These are phyloP conservation scores for Silene vulgaris DNA, from an alignment of 179 eudicot species.

Conservation along the genomic window DNA sequence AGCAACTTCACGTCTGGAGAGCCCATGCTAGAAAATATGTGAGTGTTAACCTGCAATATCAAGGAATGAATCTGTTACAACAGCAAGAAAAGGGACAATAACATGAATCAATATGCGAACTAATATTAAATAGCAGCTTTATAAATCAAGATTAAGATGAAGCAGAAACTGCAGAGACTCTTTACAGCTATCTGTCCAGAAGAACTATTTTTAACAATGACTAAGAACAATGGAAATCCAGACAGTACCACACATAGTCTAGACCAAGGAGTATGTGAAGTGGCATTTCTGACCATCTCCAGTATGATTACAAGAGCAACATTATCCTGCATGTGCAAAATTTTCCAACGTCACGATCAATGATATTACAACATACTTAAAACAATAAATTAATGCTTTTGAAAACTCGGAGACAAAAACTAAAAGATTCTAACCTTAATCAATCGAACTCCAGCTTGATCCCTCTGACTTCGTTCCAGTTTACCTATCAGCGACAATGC, in stretches of 20 bases:
- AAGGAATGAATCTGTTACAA: not conserved
- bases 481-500: constrained; percentile 26
- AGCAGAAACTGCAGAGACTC: not conserved
- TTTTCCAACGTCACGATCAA: not conserved
- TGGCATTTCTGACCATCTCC: constrained; percentile 27
- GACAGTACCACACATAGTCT: constrained; percentile 34
- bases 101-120: not conserved
- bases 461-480: constrained; percentile 25
- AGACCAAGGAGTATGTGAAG: constrained; percentile 14
- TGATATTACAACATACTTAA: not conserved
- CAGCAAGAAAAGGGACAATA: constrained; percentile 10
- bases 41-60: constrained; percentile 32
- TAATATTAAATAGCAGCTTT: constrained; percentile 3
- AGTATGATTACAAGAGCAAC: constrained; percentile 29
- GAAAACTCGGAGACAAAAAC: not conserved
- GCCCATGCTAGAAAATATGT: constrained; percentile 26
- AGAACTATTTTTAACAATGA: not conserved
- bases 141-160: not conserved
- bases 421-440: constrained; percentile 20
- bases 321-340: constrained; percentile 28
- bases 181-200: not conserved
- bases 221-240: constrained; percentile 7
- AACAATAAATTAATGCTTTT: not conserved
- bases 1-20: constrained; percentile 32
- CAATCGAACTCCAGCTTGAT: constrained; percentile 30